Conservation (phyloP, 129 eudicot genomes). For the Ambrosia trifida region DNA sequence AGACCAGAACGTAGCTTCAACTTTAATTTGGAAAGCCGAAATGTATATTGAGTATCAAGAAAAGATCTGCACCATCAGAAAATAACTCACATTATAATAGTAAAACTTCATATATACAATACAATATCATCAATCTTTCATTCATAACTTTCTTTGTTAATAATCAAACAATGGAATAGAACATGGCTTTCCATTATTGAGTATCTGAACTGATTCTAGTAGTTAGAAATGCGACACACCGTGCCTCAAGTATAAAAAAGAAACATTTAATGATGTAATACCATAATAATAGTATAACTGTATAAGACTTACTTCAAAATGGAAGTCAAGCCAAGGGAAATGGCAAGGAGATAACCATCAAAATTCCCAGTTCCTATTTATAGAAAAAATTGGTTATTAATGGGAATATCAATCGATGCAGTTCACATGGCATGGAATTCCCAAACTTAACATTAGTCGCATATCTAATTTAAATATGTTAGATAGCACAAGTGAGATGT, state of each 20-base stretch:
- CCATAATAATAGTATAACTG: slow-evolving; percentile 20
- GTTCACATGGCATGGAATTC: neutral
- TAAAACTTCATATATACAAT: slow-evolving; percentile 9
- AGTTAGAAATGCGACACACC: slow-evolving; percentile 4
- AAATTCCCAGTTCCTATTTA: slow-evolving; percentile 56
- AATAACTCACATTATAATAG: neutral
- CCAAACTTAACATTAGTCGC: slow-evolving; percentile 5
- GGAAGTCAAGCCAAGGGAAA: slow-evolving; percentile 72
- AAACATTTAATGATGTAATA: neutral
- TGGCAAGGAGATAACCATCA: slow-evolving; percentile 76
- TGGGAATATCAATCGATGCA: neutral
- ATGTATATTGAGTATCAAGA: slow-evolving; percentile 90
- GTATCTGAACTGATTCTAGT: slow-evolving; percentile 19
- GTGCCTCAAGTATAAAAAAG: neutral
- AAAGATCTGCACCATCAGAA: slow-evolving; percentile 71
- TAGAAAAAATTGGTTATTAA: neutral
- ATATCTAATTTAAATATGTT: slow-evolving; percentile 11
- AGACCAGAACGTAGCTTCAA: slow-evolving; percentile 83
- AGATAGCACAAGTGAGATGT: neutral
- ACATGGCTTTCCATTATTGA: slow-evolving; percentile 5
- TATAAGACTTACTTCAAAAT: slow-evolving; percentile 65
- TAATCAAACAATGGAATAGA: neutral
- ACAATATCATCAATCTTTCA: slow-evolving; percentile 5
- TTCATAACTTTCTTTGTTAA: slow-evolving; percentile 6
- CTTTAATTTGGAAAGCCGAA: slow-evolving; percentile 73